A percentile compares a stretch with the other conserved stretches of the same genome.
phyloP scores from a whole-genome alignment of 805 yeast genomes.

The Teunomyces pallodes region DNA sequence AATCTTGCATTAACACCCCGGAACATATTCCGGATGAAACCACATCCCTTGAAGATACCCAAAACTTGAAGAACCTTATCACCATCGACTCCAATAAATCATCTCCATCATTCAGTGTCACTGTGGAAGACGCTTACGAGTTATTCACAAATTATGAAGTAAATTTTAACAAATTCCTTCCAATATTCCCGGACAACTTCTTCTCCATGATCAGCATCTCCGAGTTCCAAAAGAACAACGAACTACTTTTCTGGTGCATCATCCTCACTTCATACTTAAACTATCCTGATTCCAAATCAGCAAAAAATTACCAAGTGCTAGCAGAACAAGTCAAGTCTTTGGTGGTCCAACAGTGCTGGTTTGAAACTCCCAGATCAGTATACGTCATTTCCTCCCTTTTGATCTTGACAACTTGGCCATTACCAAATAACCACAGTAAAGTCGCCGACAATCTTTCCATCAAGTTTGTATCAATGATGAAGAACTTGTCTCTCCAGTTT shows the following conservation, averaged over 20 bases:
- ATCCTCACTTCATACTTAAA: constrained; percentile 33
- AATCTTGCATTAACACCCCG: constrained; percentile 12
- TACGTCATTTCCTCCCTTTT: constrained; percentile 37
- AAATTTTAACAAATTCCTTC: constrained; percentile 30
- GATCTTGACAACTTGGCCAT: constrained; percentile 46
- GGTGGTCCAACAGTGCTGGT: constrained; percentile 44
- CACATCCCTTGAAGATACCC: neutral
- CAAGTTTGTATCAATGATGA: constrained; percentile 38
- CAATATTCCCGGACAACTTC: constrained; percentile 25
- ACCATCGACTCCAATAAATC: neutral
- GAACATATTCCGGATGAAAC: neutral
- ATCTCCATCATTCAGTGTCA: neutral
- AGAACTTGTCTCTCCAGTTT: constrained; percentile 38
- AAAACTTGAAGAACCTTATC: neutral
- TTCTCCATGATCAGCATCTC: constrained; percentile 12
- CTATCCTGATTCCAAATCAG: constrained; percentile 10
- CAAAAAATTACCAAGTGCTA: constrained; percentile 21
- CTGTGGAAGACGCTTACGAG: constrained; percentile 10
- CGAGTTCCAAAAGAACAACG: constrained; percentile 19
- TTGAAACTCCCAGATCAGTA: constrained; percentile 43
- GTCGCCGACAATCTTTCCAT: constrained; percentile 32
- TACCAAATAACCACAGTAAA: constrained; percentile 28
- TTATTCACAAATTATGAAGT: constrained; percentile 22
- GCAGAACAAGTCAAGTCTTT: constrained; percentile 33
- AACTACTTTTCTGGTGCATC: constrained; percentile 41